These are phyloP conservation scores for Rubia yunnanensis DNA, from an alignment of 257 asterid species.

Conservation along the genomic window DNA sequence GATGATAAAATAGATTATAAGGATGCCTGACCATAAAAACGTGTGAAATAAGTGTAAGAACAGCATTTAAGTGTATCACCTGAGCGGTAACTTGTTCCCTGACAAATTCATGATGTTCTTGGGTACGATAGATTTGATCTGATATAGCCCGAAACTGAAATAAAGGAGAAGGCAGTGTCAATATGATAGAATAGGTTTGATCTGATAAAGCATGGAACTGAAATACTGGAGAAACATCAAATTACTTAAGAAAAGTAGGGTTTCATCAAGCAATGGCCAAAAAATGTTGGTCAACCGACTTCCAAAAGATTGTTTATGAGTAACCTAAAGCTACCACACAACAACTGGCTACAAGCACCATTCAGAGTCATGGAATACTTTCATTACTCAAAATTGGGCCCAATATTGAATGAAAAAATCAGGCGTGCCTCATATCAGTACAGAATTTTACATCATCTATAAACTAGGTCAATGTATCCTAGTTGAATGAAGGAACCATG, in stretches of 20 bases:
- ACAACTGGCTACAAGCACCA: not conserved
- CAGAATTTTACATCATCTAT: not conserved
- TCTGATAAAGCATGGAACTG: constrained; percentile 79
- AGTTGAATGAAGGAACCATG: not conserved
- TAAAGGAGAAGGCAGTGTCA: not conserved
- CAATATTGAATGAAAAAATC: not conserved
- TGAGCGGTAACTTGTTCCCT: constrained; percentile 79
- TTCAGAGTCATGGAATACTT: not conserved
- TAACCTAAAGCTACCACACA: not conserved
- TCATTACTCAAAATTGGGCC: not conserved
- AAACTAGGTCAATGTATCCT: not conserved
- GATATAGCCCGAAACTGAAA: constrained; percentile 72
- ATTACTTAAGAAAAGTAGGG: not conserved
- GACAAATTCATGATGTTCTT: constrained; percentile 90
- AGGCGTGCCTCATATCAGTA: not conserved
- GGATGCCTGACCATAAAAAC: constrained; percentile 7
- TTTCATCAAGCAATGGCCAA: not conserved
- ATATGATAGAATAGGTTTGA: constrained; percentile 28
- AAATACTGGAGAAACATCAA: not conserved
- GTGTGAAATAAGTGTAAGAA: not conserved
- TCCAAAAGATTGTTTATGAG: not conserved
- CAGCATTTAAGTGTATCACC: constrained; percentile 30
- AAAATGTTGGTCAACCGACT: not conserved
- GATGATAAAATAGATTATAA: constrained; percentile 26
- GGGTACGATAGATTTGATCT: constrained; percentile 82